These are phyloP conservation scores for Tetratostichococcus sp. DNA, from an alignment of 139 green algal genomes.

Conservation along the genomic window DNA sequence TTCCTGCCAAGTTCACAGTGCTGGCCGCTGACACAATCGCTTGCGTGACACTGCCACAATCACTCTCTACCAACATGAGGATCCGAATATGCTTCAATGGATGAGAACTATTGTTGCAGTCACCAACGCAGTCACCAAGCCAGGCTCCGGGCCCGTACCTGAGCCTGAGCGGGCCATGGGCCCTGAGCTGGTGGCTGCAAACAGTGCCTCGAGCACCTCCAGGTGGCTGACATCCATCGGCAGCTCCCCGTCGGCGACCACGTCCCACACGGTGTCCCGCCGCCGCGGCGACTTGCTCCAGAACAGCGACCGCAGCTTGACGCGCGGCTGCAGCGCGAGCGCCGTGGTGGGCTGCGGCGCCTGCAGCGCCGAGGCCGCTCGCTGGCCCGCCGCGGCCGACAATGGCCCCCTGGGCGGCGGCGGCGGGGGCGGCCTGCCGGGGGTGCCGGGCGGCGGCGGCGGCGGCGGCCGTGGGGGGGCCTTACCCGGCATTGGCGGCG, in stretches of 20 bases:
- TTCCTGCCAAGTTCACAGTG: too few relatives aligned
- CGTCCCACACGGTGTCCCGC: conserved; percentile 37
- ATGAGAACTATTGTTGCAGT: too few relatives aligned
- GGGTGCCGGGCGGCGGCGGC: conserved; percentile 13
- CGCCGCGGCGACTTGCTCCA: conserved; percentile 35
- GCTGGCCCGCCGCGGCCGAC: too few relatives aligned
- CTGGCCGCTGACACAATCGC: too few relatives aligned
- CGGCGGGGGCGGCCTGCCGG: neutral
- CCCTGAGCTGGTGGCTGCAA: conserved; percentile 14
- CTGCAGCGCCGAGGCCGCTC: neutral
- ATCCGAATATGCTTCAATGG: too few relatives aligned
- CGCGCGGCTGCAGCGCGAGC: conserved; percentile 6
- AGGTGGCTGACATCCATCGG: conserved; percentile 15
- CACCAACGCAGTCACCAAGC: too few relatives aligned
- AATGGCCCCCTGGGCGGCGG: neutral
- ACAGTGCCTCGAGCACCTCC: conserved; percentile 26
- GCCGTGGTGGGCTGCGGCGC: neutral
- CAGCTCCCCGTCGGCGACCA: conserved; percentile 4
- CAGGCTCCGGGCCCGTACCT: too few relatives aligned
- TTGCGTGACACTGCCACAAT: too few relatives aligned
- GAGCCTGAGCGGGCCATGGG: conserved; percentile 2
- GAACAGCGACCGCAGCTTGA: conserved; percentile 49
- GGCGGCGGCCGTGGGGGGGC: neutral
- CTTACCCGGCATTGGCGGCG: neutral
- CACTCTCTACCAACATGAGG: too few relatives aligned